Percentiles rank a stretch among this genome's conserved stretches.
These are phyloP conservation scores for Penicillium sp. DNA, from an alignment of 2,329 filamentous ascomycete species.

Conservation along the genomic window DNA sequence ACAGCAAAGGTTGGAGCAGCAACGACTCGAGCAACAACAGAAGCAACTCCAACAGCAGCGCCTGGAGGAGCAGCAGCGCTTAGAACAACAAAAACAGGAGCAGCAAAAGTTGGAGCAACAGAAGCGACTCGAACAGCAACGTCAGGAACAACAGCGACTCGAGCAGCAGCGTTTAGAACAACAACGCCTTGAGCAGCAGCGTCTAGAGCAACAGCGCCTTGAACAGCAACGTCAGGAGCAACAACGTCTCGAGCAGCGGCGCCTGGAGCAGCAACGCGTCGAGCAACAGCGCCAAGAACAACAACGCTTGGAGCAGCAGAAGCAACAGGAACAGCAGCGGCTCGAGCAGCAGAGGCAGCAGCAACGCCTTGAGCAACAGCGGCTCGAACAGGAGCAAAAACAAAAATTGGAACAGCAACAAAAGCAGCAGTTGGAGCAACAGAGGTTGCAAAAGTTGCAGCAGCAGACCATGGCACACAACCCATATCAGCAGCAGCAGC, in stretches of 20 bases:
- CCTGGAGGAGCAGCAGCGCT: slow-evolving; percentile 14
- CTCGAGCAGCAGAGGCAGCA: slow-evolving; percentile 30
- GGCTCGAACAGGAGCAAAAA: slow-evolving; percentile 25
- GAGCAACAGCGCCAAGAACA: slow-evolving; percentile 35
- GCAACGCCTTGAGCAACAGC: slow-evolving; percentile 28
- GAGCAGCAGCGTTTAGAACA: slow-evolving; percentile 27
- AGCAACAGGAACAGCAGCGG: slow-evolving; percentile 29
- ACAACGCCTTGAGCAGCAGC: slow-evolving; percentile 20
- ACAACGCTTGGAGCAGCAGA: slow-evolving; percentile 29
- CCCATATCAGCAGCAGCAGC: slow-evolving; percentile 34
- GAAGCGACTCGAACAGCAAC: slow-evolving; percentile 22
- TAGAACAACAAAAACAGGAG: slow-evolving; percentile 30
- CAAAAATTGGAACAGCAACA: slow-evolving; percentile 24
- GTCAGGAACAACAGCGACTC: slow-evolving; percentile 21
- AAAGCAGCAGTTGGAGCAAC: slow-evolving; percentile 26
- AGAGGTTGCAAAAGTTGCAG: slow-evolving; percentile 30
- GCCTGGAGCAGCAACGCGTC: slow-evolving; percentile 21
- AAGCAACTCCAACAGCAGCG: slow-evolving; percentile 27
- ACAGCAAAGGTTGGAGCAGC: slow-evolving; percentile 26
- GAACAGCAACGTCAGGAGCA: slow-evolving; percentile 28
- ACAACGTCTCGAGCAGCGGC: slow-evolving; percentile 23
- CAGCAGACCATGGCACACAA: slow-evolving; percentile 33
- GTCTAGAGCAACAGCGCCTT: slow-evolving; percentile 27
- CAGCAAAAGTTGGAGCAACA: slow-evolving; percentile 30
- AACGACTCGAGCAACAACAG: slow-evolving; percentile 25